Evolutionary conservation across 2,329 filamentous ascomycete species (phyloP).

Genomic region (Pestalotiopsis sp.): DNA sequence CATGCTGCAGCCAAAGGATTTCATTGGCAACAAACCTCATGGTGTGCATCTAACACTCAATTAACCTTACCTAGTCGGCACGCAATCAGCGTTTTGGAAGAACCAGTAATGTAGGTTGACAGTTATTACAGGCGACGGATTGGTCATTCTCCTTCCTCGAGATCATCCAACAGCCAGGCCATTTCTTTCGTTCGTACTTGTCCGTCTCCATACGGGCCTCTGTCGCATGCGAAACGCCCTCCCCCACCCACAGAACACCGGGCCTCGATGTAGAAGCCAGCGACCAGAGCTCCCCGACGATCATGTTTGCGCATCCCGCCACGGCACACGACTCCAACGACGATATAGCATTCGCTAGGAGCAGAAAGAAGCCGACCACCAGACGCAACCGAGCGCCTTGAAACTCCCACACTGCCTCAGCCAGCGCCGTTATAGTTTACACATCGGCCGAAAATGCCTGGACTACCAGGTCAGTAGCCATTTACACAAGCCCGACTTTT

Average conservation of each 20-base stretch:
- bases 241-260: background rate
- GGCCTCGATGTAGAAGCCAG: constrained; percentile 7
- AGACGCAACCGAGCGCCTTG: constrained; percentile 1
- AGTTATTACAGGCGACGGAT: background rate
- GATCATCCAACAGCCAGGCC: background rate
- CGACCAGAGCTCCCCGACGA: constrained; percentile 21
- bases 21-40: background rate
- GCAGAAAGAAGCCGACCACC: constrained; percentile 29
- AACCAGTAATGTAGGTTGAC: background rate
- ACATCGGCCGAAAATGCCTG: constrained; percentile 47
- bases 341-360: constrained; percentile 31
- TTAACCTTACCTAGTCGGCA: background rate
- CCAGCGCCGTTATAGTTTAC: constrained; percentile 10
- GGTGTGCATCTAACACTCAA: background rate
- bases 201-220: background rate
- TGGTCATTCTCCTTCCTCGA: background rate
- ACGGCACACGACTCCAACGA: constrained; percentile 22
- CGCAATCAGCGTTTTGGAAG: background rate
- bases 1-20: background rate
- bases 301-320: constrained; percentile 33
- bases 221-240: background rate
- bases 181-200: background rate
- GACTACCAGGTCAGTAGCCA: constrained; percentile 51
- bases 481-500: background rate
- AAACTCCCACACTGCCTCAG: background rate